These are phyloP conservation scores for Dovyalis caffra DNA, from an alignment of 345 rosid species.

Conservation along the genomic window DNA sequence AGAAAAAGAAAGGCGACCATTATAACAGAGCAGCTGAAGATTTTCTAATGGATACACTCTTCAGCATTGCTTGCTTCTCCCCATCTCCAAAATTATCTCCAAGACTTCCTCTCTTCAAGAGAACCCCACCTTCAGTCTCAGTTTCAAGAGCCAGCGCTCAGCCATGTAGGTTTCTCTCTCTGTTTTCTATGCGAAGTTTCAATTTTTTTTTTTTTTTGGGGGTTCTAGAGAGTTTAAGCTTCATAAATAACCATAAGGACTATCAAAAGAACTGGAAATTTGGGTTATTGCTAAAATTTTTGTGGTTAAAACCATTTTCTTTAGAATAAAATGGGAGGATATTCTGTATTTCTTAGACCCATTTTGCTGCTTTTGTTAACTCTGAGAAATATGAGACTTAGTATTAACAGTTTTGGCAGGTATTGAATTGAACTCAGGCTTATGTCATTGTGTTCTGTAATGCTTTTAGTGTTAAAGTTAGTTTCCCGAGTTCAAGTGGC, in stretches of 20 bases:
- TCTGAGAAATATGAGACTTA: not conserved
- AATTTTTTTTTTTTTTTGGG: not conserved
- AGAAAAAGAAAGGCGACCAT: not conserved
- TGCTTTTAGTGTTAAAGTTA: too few relatives aligned
- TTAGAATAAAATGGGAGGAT: not conserved
- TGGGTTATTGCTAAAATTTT: too few relatives aligned
- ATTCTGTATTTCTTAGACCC: not conserved
- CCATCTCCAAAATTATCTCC: conserved; percentile 24
- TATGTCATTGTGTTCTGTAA: too few relatives aligned
- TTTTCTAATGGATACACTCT: conserved; percentile 52
- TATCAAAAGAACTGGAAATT: not conserved
- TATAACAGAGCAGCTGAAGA: not conserved
- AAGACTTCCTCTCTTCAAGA: conserved; percentile 27
- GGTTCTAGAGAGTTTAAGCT: not conserved
- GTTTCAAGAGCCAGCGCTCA: conserved; percentile 45
- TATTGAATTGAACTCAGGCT: too few relatives aligned
- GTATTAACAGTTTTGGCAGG: too few relatives aligned
- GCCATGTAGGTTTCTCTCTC: conserved; percentile 37
- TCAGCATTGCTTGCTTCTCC: conserved; percentile 48
- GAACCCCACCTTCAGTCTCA: conserved; percentile 25
- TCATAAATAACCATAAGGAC: not conserved
- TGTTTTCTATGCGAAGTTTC: not conserved
- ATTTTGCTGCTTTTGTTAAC: not conserved
- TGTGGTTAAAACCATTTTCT: not conserved
- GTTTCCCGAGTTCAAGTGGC: too few relatives aligned